Conservation (phyloP, 192 early-diverging fungal genomes). For the Coemansia sp. region DNA sequence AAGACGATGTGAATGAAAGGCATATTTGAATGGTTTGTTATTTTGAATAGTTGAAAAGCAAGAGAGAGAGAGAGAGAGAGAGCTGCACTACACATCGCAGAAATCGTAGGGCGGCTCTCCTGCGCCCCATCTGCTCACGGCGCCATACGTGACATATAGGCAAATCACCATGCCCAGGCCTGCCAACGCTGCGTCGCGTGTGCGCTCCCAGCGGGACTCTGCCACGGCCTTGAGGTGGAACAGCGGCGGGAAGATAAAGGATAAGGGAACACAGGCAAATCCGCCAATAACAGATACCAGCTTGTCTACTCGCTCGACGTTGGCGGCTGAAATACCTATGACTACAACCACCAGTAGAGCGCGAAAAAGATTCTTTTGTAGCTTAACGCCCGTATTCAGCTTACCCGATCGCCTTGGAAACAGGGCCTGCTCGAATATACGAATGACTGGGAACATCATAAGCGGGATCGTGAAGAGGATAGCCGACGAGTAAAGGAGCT, state of each 20-base stretch:
- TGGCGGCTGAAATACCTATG: slow-evolving; percentile 70
- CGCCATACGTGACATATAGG: slow-evolving; percentile 70
- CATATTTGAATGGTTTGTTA: slow-evolving; percentile 9
- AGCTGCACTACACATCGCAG: slow-evolving; percentile 7
- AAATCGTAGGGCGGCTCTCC: slow-evolving; percentile 27
- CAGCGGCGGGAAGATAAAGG: slow-evolving; percentile 83
- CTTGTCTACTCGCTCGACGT: slow-evolving; percentile 72
- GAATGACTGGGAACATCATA: slow-evolving; percentile 87
- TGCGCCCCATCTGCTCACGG: slow-evolving; percentile 24
- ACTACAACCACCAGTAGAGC: slow-evolving; percentile 63
- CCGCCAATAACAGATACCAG: slow-evolving; percentile 81
- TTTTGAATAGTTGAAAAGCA: background rate
- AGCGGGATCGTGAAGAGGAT: slow-evolving; percentile 90
- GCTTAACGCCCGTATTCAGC: slow-evolving; percentile 70
- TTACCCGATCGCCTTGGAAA: slow-evolving; percentile 80
- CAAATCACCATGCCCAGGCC: slow-evolving; percentile 69
- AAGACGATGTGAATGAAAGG: slow-evolving; percentile 43
- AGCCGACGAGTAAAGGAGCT: slow-evolving; percentile 86
- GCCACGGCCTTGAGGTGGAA: slow-evolving; percentile 73
- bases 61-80: background rate
- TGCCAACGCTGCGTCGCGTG: slow-evolving; percentile 61
- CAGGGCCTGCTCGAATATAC: slow-evolving; percentile 80
- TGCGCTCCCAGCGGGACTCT: slow-evolving; percentile 40
- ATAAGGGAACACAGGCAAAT: slow-evolving; percentile 68
- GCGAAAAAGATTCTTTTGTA: slow-evolving; percentile 79